Base-by-base conservation (phyloP, 2,329 filamentous ascomycete genomes). In the Alternaria sp. region DNA sequence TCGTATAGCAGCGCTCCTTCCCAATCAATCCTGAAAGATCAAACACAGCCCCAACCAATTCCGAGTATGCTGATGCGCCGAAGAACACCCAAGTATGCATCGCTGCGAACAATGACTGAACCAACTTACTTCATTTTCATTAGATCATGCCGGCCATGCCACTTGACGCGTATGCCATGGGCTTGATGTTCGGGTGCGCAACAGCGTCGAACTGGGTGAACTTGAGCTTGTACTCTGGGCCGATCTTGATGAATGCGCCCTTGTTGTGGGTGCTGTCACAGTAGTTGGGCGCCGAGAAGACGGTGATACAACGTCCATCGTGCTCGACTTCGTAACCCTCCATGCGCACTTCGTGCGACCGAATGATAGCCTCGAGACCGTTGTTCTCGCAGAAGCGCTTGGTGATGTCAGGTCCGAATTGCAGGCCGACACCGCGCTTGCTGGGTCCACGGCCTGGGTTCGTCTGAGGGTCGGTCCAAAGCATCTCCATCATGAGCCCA, bases 401-500 rank as follows among this genome's bases (percentile, higher is more conserved):
- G 21, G 96, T 99, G 62, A 99, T 89, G 78, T 99, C 96, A 0
- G 96, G 96, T 1, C 96, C 96, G 74, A 99, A 99, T 79, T 98
- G 94, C 82, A 98, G 88, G 56, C 96, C 96, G 20, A 99, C 95
- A 70, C 96, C 96, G 78, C 96, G 89, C 86, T 99, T 99, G 85
- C 94, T 97, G 47, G 96, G 96, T 9, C 94, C 93, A 71, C 96
- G 90, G 56, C 96, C 96, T 26, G 92, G 90, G 71, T 89, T 86
- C 0, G 92, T 87, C 80, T 99, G 96, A 3, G 96, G 96, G 78
- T 99, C 96, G 1, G 96, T 98, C 96, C 96, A 99, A 50, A 99
- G 87, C 96, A 99, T 99, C 82, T 99, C 96, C 96, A 99, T 99
- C 96, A 99, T 99, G 73, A 99, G 84, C 14, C 96, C 96, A 53